Evolutionary conservation across 176 grass and related monocot genomes (phyloP).

Genomic region (Phoenix roebelenii): DNA sequence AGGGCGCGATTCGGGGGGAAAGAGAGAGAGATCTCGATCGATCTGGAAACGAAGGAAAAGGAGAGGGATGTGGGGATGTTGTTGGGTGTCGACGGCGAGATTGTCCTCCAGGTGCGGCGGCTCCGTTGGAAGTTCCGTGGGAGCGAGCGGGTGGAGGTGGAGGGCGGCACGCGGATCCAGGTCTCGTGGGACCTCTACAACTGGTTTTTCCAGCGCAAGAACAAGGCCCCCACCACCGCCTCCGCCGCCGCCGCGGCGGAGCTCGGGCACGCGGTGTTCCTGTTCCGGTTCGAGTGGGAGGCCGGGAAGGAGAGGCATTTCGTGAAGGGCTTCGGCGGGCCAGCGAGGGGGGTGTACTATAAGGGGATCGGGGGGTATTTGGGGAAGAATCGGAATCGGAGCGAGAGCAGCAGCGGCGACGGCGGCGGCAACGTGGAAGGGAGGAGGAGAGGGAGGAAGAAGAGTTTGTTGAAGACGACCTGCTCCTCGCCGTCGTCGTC

Average conservation of each 20-base stretch:
- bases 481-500: slow-evolving; percentile 61
- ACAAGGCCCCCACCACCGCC: neutral
- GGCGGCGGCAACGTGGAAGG: slow-evolving; percentile 7
- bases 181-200: slow-evolving; percentile 17
- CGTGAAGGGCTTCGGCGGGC: neutral
- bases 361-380: neutral
- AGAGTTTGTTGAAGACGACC: slow-evolving; percentile 41
- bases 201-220: slow-evolving; percentile 12
- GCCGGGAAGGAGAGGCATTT: neutral
- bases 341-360: neutral
- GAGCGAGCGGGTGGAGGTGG: slow-evolving; percentile 5
- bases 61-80: slow-evolving; percentile 11
- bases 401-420: neutral
- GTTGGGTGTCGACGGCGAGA: slow-evolving; percentile 5
- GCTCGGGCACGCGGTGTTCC: slow-evolving; percentile 7
- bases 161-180: neutral
- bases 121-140: slow-evolving; percentile 24
- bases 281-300: slow-evolving; percentile 3
- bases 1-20: neutral
- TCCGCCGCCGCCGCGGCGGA: neutral
- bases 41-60: slow-evolving; percentile 10
- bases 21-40: slow-evolving; percentile 15
- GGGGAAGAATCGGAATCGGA: slow-evolving; percentile 1
- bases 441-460: slow-evolving; percentile 14
- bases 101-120: slow-evolving; percentile 13